Percentiles rank a stretch among this genome's conserved stretches.
These are phyloP conservation scores for Platanthera zijinensis DNA, from an alignment of 106 monocot genomes.

Conservation along the genomic window DNA sequence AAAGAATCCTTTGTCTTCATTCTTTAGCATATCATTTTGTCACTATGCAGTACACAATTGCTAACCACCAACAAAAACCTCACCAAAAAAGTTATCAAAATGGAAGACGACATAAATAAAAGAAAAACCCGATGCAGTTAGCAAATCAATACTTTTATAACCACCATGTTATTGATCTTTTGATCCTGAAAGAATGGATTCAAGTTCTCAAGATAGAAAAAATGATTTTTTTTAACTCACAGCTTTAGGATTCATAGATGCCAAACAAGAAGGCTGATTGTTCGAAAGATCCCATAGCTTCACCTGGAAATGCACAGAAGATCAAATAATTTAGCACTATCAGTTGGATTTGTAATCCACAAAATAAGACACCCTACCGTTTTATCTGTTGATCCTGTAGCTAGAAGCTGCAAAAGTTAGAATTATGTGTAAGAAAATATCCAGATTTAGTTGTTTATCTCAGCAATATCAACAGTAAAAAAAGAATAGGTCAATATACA, in stretches of 20 bases:
- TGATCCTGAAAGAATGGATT: too few relatives aligned
- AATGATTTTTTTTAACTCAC: constrained; percentile 29
- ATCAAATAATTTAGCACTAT: constrained; percentile 2
- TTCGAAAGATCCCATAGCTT: constrained; percentile 94
- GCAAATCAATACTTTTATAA: too few relatives aligned
- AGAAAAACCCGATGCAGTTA: too few relatives aligned
- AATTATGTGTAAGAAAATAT: constrained; percentile 2
- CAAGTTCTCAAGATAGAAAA: background rate
- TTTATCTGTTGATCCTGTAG: constrained; percentile 85
- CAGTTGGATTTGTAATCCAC: background rate
- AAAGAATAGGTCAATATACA: background rate
- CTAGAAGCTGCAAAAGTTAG: constrained; percentile 64
- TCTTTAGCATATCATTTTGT: background rate
- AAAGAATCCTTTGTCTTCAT: too few relatives aligned
- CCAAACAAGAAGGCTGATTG: constrained; percentile 81
- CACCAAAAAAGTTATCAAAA: background rate
- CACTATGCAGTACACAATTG: background rate
- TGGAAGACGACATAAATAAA: too few relatives aligned
- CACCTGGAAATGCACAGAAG: constrained; percentile 39
- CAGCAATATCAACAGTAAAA: background rate
- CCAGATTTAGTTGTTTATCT: background rate
- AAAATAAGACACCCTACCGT: constrained; percentile 36
- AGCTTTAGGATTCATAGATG: constrained; percentile 57
- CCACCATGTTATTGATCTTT: too few relatives aligned
- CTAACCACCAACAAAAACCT: background rate